Conservation (phyloP, 2,329 filamentous ascomycete genomes). For the Exophiala sideris region DNA sequence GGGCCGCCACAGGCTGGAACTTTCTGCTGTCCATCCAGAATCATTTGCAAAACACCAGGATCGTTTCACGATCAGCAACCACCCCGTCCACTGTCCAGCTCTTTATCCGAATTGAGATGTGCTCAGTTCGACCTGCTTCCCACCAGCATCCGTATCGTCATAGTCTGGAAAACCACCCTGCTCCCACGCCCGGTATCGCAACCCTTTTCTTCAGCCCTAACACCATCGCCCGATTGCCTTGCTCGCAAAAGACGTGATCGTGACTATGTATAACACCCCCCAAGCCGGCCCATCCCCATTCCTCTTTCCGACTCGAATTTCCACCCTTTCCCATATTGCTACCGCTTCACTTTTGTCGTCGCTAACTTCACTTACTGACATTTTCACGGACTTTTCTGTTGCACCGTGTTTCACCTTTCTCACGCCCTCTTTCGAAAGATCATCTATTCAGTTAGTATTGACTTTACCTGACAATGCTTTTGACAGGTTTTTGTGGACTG, state of each 20-base stretch:
- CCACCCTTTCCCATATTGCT: slow-evolving; percentile 4
- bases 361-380: background rate
- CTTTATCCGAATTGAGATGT: slow-evolving; percentile 9
- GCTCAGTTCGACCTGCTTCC: background rate
- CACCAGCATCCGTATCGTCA: slow-evolving; percentile 7
- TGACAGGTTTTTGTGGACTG: no score
- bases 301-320: slow-evolving; percentile 5
- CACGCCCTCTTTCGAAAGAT: background rate
- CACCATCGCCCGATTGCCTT: slow-evolving; percentile 2
- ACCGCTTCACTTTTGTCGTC: slow-evolving; percentile 7
- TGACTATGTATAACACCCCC: slow-evolving; percentile 14
- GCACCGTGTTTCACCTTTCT: slow-evolving; percentile 4
- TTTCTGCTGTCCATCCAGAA: slow-evolving; percentile 14
- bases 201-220: slow-evolving; percentile 1
- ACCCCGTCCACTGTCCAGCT: background rate
- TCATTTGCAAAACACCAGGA: background rate
- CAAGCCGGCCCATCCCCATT: slow-evolving; percentile 2
- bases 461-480: no score
- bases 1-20: slow-evolving; percentile 9
- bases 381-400: slow-evolving; percentile 1
- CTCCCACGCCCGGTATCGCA: background rate
- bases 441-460: no score
- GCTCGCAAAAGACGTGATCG: background rate
- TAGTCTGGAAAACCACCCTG: background rate
- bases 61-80: slow-evolving; percentile 12